Conservation (phyloP, 192 early-diverging fungal genomes). For the Radiomyces spectabilis region DNA sequence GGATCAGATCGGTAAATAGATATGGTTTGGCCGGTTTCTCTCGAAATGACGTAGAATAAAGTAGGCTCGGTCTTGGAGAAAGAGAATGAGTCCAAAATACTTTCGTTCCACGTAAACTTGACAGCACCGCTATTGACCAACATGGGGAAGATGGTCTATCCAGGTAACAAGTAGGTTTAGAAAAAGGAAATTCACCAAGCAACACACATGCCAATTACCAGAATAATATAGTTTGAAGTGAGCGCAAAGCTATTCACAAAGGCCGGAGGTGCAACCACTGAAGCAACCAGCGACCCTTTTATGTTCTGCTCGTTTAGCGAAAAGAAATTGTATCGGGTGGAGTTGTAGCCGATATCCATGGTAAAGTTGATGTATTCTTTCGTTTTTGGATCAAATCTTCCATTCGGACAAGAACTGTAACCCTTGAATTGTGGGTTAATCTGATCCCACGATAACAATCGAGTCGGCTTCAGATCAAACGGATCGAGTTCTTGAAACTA, state of each 20-base stretch:
- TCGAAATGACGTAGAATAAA: slow-evolving; percentile 68
- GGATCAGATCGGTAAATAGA: slow-evolving; percentile 60
- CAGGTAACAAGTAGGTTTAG: neutral
- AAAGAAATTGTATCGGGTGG: slow-evolving; percentile 61
- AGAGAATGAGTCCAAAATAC: slow-evolving; percentile 59
- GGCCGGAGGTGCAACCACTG: slow-evolving; percentile 54
- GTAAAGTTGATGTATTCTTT: slow-evolving; percentile 70
- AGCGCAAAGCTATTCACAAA: slow-evolving; percentile 72
- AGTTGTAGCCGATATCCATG: slow-evolving; percentile 62
- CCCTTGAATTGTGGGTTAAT: slow-evolving; percentile 62
- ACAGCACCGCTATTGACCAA: slow-evolving; percentile 50
- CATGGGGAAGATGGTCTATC: slow-evolving; percentile 47
- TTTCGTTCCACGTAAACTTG: slow-evolving; percentile 67
- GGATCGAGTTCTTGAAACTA: slow-evolving; percentile 62
- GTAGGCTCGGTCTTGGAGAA: slow-evolving; percentile 52
- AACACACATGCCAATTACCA: slow-evolving; percentile 31
- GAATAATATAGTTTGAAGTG: slow-evolving; percentile 66
- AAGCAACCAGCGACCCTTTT: slow-evolving; percentile 54
- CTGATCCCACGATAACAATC: slow-evolving; percentile 50
- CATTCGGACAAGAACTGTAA: slow-evolving; percentile 59
- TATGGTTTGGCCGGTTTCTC: slow-evolving; percentile 57
- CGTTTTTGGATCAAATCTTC: slow-evolving; percentile 61
- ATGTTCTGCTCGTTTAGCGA: slow-evolving; percentile 54
- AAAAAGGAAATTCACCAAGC: neutral
- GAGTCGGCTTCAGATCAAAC: slow-evolving; percentile 51